Percentiles rank a stretch among this genome's conserved stretches.
These are phyloP conservation scores for Paecilomyces sp. DNA, from an alignment of 2,329 filamentous ascomycete species.

Conservation along the genomic window DNA sequence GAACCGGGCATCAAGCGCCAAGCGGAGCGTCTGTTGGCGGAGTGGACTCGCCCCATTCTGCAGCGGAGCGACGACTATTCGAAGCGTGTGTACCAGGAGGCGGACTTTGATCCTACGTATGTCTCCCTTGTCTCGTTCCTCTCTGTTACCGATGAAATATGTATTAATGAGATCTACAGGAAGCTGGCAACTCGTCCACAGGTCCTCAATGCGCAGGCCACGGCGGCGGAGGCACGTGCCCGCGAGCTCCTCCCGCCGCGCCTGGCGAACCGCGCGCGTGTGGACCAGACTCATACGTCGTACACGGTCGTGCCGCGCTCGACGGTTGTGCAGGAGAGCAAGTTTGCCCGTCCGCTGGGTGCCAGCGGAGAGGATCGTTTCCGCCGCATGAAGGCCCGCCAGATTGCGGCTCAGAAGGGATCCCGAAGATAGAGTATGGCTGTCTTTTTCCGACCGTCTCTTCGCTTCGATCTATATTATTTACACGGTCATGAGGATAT, in stretches of 20 bases:
- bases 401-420: constrained; percentile 34
- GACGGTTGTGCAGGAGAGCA: constrained; percentile 40
- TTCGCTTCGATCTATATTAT: neutral
- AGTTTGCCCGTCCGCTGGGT: constrained; percentile 39
- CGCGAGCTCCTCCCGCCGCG: constrained; percentile 47
- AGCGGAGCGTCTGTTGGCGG: constrained; percentile 83
- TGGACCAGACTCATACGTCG: constrained; percentile 52
- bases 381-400: constrained; percentile 42
- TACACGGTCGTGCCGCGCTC: constrained; percentile 59
- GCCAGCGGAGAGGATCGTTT: constrained; percentile 43
- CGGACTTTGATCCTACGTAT: constrained; percentile 52
- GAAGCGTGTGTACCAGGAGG: constrained; percentile 60
- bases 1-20: constrained; percentile 86
- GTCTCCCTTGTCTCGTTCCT: constrained; percentile 9
- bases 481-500: neutral
- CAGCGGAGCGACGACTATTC: constrained; percentile 93
- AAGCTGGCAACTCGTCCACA: constrained; percentile 28
- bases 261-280: constrained; percentile 51
- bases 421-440: constrained; percentile 23
- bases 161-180: constrained; percentile 17
- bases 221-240: constrained; percentile 45
- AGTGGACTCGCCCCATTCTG: constrained; percentile 92
- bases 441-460: neutral
- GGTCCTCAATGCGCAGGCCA: constrained; percentile 25
- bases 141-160: constrained; percentile 1